These are phyloP conservation scores for Arthrinium puccinioides DNA, from an alignment of 2,329 filamentous ascomycete genomes.

Conservation along the genomic window DNA sequence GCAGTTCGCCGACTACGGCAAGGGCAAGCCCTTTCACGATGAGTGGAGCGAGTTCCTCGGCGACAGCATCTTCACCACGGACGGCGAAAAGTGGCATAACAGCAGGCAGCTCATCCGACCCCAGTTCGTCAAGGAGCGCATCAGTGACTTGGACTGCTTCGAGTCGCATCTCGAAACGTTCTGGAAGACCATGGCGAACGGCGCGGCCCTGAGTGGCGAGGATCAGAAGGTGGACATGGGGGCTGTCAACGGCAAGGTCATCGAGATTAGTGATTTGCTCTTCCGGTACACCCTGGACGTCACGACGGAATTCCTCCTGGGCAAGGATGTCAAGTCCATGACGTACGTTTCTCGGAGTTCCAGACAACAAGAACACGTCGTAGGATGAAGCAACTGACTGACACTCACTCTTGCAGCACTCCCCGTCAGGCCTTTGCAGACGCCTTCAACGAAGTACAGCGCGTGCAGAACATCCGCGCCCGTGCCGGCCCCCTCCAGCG, in stretches of 20 bases:
- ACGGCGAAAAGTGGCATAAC: conserved; percentile 70
- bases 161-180: conserved; percentile 71
- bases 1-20: conserved; percentile 80
- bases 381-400: too few species aligned
- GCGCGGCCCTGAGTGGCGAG: conserved; percentile 49
- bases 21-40: conserved; percentile 65
- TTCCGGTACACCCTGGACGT: conserved; percentile 82
- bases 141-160: conserved; percentile 75
- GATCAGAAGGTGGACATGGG: conserved; percentile 57
- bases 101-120: conserved; percentile 78
- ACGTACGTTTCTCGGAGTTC: conserved; percentile 29
- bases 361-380: not conserved
- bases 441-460: conserved; percentile 74
- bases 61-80: conserved; percentile 72
- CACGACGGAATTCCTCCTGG: conserved; percentile 80
- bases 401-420: conserved; percentile 36
- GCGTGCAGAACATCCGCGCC: conserved; percentile 60
- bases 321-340: conserved; percentile 62
- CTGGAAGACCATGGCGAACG: conserved; percentile 59
- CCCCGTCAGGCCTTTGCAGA: conserved; percentile 65
- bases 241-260: conserved; percentile 51
- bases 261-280: conserved; percentile 71
- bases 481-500: conserved; percentile 56
- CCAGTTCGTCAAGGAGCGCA: conserved; percentile 78
- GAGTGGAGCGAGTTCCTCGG: conserved; percentile 74